Conservation (phyloP, 345 rosid genomes). For the Microthlaspi erraticum region DNA sequence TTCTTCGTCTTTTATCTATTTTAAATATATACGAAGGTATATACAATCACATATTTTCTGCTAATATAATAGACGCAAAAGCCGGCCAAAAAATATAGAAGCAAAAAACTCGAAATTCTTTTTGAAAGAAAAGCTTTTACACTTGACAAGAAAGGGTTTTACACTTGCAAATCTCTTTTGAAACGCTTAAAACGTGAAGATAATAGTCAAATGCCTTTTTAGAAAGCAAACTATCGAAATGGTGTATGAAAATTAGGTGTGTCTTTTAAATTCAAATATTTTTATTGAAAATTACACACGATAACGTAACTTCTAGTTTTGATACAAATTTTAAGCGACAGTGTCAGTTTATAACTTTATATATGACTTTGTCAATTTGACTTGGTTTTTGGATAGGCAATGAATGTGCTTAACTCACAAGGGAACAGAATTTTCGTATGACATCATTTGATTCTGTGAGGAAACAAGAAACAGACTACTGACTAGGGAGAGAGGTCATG, state of each 20-base stretch:
- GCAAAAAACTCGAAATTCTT: neutral
- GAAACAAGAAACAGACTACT: slow-evolving; percentile 30
- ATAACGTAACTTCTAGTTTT: neutral
- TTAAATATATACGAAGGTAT: too few species aligned
- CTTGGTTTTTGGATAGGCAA: slow-evolving; percentile 18
- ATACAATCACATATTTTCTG: neutral
- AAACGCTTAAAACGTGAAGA: too few species aligned
- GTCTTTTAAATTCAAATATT: neutral
- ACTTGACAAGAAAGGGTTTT: neutral
- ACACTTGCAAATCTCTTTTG: neutral
- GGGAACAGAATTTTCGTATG: slow-evolving; percentile 13
- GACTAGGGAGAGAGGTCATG: slow-evolving; percentile 28
- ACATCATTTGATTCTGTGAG: slow-evolving; percentile 37
- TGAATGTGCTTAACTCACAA: slow-evolving; percentile 19
- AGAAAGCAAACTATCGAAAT: too few species aligned
- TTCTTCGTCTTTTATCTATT: neutral
- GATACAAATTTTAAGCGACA: neutral
- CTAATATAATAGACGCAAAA: neutral
- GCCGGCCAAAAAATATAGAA: too few species aligned
- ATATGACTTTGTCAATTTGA: neutral
- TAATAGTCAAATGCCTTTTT: too few species aligned
- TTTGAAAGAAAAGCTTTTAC: neutral
- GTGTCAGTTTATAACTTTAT: neutral
- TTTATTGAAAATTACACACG: neutral
- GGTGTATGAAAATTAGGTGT: too few species aligned